Percentiles rank a stretch among this genome's conserved stretches.
Conservation (phyloP, 768 basidiomycete genomes). For the Hypholoma sublateritium region DNA sequence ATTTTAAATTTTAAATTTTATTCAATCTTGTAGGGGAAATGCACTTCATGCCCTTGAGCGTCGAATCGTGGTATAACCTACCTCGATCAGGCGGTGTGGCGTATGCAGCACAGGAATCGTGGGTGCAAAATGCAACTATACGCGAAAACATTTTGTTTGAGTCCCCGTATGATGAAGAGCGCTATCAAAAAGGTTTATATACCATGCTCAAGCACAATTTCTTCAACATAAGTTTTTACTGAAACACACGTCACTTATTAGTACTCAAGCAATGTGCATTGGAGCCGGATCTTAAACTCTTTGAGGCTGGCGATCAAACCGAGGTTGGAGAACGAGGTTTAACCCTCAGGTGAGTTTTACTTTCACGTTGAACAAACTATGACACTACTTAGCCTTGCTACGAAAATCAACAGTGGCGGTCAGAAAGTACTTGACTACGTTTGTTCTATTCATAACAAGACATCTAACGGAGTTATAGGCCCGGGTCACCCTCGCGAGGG, state of each 20-base stretch:
- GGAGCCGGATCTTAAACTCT: conserved; percentile 65
- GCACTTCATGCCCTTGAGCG: conserved; percentile 51
- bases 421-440: conserved; percentile 37
- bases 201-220: not conserved
- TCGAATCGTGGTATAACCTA: conserved; percentile 61
- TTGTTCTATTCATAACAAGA: not conserved
- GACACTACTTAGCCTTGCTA: conserved; percentile 10
- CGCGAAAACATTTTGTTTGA: conserved; percentile 82
- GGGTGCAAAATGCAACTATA: conserved; percentile 79
- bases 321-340: conserved; percentile 71
- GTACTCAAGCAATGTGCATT: conserved; percentile 72
- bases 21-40: conserved; percentile 46
- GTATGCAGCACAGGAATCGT: conserved; percentile 80
- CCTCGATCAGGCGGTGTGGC: conserved; percentile 67
- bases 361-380: not conserved
- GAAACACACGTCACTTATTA: not conserved
- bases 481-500: conserved; percentile 43
- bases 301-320: conserved; percentile 62
- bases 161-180: conserved; percentile 65
- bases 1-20: not conserved
- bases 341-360: conserved; percentile 35
- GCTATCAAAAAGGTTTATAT: conserved; percentile 57
- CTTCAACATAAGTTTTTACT: not conserved
- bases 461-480: conserved; percentile 31
- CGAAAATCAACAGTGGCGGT: conserved; percentile 33